Base-by-base conservation (phyloP, 768 basidiomycete species). In the Lepiota brunneoincarnata region DNA sequence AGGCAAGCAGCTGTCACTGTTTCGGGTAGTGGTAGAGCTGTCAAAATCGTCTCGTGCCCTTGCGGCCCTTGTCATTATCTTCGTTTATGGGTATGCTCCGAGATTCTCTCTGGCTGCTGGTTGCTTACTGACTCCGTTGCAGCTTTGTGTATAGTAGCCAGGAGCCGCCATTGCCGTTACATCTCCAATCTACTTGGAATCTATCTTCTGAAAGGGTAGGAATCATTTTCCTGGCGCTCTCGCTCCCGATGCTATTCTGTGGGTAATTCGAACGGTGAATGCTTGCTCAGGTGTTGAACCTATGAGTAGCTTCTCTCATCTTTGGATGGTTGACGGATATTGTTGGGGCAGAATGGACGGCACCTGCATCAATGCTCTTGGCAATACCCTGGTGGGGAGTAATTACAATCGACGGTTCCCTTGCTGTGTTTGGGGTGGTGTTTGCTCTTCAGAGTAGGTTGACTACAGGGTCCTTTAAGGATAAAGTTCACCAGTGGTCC, bases 171-270 rank as follows among this genome's bases (percentile, higher is more conserved):
- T 67, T 86, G 35, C 82, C 84, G 1, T 64, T 85, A 23, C 81
- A 80, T 55, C 62, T 85, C 34, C 76, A 81, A 57, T 61, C 62
- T 10, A 56, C 75, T 6, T 86, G 82, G 78, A 65, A 66, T 4
- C 72, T 80, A 37, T 57, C 73, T 50, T 73, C 83, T 0, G 64
- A 63, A n/a, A 65, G 69, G 63, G 82, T 87, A 9, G 89, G 89
- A 6, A 60, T 89, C n/a, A 76, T 87, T 14, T 85, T 84, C 63
- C 69, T 90, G 53, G 86, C 82, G 6, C 76, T 78, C 7, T 79
- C 86, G 21, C 67, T 86, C 6, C 88, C 87, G 1, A 80, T 82
- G 0, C 62, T 90, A 15, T 69, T 89, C 51, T 87, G 88, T 87
- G 60, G 54, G 81, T 62, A 18, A 26, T 26, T 48, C 26, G 28